Evolutionary conservation across 2,329 filamentous ascomycete genomes (phyloP).

Genomic region (Fusarium sp.): DNA sequence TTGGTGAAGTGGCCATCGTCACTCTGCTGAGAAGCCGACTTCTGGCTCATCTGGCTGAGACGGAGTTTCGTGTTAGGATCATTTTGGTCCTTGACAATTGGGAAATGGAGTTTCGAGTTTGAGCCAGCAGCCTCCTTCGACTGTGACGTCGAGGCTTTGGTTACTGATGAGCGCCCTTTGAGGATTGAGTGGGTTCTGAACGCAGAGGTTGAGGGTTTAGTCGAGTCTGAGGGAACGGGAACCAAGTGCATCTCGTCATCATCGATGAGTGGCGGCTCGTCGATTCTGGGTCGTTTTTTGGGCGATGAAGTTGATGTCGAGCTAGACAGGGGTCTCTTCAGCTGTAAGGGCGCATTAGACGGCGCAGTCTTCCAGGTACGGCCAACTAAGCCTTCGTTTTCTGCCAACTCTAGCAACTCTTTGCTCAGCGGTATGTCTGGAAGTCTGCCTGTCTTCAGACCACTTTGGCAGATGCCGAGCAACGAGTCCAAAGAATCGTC

Average conservation of each 20-base stretch:
- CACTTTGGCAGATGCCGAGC: slow-evolving; percentile 57
- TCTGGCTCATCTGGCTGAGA: slow-evolving; percentile 72
- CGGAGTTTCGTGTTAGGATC: slow-evolving; percentile 72
- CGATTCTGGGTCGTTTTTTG: slow-evolving; percentile 17
- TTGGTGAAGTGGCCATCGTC: slow-evolving; percentile 46
- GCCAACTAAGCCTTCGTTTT: slow-evolving; percentile 51
- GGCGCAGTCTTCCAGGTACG: slow-evolving; percentile 29
- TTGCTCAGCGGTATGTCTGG: slow-evolving; percentile 53
- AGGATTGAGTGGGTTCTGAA: slow-evolving; percentile 5
- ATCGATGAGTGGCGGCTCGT: neutral
- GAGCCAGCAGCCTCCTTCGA: slow-evolving; percentile 43
- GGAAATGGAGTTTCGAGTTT: slow-evolving; percentile 68
- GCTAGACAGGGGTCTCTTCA: slow-evolving; percentile 23
- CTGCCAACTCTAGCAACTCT: slow-evolving; percentile 55
- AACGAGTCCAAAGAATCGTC: slow-evolving; percentile 31
- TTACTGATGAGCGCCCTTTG: slow-evolving; percentile 5
- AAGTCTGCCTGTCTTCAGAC: slow-evolving; percentile 52
- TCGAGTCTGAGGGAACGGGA: slow-evolving; percentile 12
- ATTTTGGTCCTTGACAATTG: slow-evolving; percentile 81
- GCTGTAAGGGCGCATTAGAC: slow-evolving; percentile 4
- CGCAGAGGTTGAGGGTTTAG: slow-evolving; percentile 1
- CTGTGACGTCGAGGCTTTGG: neutral
- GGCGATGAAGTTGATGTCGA: neutral
- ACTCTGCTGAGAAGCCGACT: slow-evolving; percentile 61
- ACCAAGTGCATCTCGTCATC: slow-evolving; percentile 24